Percentiles rank a stretch among this genome's conserved stretches.
phyloP scores from a whole-genome alignment of 176 grass and related monocot genomes.

The Musa itinerans region DNA sequence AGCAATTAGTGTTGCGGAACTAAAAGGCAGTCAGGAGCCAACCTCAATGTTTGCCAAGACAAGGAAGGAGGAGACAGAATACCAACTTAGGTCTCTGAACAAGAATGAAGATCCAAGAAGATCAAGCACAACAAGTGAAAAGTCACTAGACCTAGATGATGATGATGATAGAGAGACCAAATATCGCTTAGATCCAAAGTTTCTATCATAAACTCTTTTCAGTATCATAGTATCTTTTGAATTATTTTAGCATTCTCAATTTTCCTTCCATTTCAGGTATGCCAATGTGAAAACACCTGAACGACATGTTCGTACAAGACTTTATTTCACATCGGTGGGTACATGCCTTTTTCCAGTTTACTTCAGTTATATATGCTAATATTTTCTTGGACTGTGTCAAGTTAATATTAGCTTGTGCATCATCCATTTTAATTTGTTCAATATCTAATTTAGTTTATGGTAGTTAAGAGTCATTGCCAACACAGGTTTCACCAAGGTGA shows the following conservation, averaged over 20 bases:
- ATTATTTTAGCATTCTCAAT: slow-evolving; percentile 3
- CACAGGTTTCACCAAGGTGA: too few relatives aligned
- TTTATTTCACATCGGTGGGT: slow-evolving; percentile 95
- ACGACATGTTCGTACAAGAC: slow-evolving; percentile 88
- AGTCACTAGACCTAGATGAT: slow-evolving; percentile 53
- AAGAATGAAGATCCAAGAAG: slow-evolving; percentile 44
- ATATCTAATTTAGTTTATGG: not conserved
- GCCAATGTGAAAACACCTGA: slow-evolving; percentile 91
- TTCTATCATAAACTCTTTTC: slow-evolving; percentile 13
- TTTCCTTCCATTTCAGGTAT: slow-evolving; percentile 49
- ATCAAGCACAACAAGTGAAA: slow-evolving; percentile 37
- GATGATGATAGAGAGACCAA: slow-evolving; percentile 77
- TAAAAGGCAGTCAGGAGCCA: slow-evolving; percentile 33
- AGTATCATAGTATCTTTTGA: slow-evolving; percentile 13
- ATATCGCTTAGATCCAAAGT: slow-evolving; percentile 98
- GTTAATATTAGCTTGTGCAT: not conserved
- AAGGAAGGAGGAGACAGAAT: slow-evolving; percentile 35
- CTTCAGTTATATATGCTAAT: not conserved
- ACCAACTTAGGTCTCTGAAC: slow-evolving; percentile 30
- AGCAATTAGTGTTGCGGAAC: slow-evolving; percentile 59
- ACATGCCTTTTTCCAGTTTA: slow-evolving; percentile 15
- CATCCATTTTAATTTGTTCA: not conserved
- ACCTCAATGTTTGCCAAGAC: slow-evolving; percentile 24
- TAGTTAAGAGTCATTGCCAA: too few relatives aligned
- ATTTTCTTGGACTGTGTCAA: not conserved